Conservation (phyloP, 225 moss, liverwort and hornwort genomes). For the Bryoerythrophyllum caledonicum region DNA sequence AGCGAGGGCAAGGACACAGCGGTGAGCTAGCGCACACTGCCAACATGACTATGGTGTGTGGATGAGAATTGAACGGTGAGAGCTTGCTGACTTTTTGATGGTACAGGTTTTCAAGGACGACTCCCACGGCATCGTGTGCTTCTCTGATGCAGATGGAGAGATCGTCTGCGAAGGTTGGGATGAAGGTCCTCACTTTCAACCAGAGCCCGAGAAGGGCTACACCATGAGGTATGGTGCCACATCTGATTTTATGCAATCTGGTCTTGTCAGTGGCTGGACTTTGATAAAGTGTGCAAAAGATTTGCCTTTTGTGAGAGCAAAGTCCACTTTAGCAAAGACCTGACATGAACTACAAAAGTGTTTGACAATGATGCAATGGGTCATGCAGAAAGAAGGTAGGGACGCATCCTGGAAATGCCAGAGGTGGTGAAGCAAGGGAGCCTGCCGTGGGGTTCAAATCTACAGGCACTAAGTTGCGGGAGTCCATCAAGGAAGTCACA, state of each 20-base stretch:
- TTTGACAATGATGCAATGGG: neutral
- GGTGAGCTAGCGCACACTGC: neutral
- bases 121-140: slow-evolving; percentile 52
- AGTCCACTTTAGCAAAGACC: neutral
- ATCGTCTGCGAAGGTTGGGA: slow-evolving; percentile 61
- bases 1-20: neutral
- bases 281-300: neutral
- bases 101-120: slow-evolving; percentile 48
- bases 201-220: slow-evolving; percentile 27
- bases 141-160: slow-evolving; percentile 41
- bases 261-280: neutral
- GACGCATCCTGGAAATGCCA: neutral
- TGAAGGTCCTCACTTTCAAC: slow-evolving; percentile 68
- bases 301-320: neutral
- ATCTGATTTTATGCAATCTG: neutral
- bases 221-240: slow-evolving; percentile 20
- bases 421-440: neutral
- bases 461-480: neutral
- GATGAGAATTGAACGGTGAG: neutral
- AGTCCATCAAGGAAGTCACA: slow-evolving; percentile 17
- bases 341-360: neutral
- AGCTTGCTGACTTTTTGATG: neutral
- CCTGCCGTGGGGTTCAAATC: slow-evolving; percentile 7
- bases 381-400: slow-evolving; percentile 14
- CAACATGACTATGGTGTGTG: neutral